Evolutionary conservation across 2,329 filamentous ascomycete species (phyloP).

Genomic region (Apiospora kogelbergensis): DNA sequence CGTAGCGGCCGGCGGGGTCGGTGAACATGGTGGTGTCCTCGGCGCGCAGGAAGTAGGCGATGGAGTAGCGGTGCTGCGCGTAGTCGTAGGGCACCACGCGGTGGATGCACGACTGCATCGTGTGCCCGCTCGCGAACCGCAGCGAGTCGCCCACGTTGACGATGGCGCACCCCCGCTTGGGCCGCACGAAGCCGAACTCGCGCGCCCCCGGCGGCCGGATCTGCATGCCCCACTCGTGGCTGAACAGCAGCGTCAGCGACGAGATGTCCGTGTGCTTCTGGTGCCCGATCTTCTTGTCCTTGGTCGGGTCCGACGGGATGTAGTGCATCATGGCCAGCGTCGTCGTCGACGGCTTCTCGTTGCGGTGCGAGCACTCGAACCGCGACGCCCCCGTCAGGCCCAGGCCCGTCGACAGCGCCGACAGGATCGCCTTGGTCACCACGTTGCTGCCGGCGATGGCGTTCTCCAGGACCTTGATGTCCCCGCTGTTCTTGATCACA

Average conservation of each 20-base stretch:
- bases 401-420: slow-evolving; percentile 48
- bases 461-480: slow-evolving; percentile 49
- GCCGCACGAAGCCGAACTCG: slow-evolving; percentile 54
- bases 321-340: slow-evolving; percentile 58
- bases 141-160: slow-evolving; percentile 61
- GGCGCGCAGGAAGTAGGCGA: slow-evolving; percentile 58
- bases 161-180: slow-evolving; percentile 51
- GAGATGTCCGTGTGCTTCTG: slow-evolving; percentile 60
- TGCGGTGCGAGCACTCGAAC: slow-evolving; percentile 52
- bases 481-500: slow-evolving; percentile 47
- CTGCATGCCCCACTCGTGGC: slow-evolving; percentile 57
- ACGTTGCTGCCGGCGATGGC: slow-evolving; percentile 51
- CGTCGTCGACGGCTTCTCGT: slow-evolving; percentile 47
- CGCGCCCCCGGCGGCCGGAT: slow-evolving; percentile 49
- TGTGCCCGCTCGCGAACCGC: slow-evolving; percentile 53
- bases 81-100: slow-evolving; percentile 54
- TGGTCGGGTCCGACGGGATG: slow-evolving; percentile 43
- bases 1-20: slow-evolving; percentile 52
- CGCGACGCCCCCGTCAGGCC: slow-evolving; percentile 44
- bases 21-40: slow-evolving; percentile 57
- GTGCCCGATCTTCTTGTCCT: slow-evolving; percentile 47
- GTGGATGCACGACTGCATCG: slow-evolving; percentile 58
- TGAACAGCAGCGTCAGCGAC: slow-evolving; percentile 55
- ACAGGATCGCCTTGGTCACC: slow-evolving; percentile 49
- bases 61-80: slow-evolving; percentile 55